Evolutionary conservation across 345 rosid species (phyloP), one percentile per base, ranked within the genome.

Genomic region (Firmiana major): DNA sequence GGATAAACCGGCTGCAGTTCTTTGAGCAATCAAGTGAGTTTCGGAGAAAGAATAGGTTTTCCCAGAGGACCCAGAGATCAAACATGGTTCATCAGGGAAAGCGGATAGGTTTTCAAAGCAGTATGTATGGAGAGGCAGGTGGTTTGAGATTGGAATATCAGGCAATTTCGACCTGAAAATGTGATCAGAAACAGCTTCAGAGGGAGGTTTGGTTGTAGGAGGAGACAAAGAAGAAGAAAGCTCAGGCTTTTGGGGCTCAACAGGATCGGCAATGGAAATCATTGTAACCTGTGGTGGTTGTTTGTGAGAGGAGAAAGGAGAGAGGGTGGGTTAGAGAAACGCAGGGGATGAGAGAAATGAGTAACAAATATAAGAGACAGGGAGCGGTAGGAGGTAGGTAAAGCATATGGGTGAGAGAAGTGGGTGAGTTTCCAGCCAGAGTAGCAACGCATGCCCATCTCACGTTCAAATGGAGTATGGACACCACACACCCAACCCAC

Each of bases 101-200:
- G 62, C 13, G 0, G 87, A 72, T 42, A 89, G 73, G 42, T 87
- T 83, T 7, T 93, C 78, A 38, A 93, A 95, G 83, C 97, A 89
- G 74, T 95, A 93, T 1, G 90, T 53, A 26, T 90, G 98, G 66
- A 95, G 96, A 77, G 98, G 85, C 31, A 90, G 94, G 85, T 95
- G 90, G 76, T 82, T 80, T 31, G 96, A 80, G 38, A 93, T 90
- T 77, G 88, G 78, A 8, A 95, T 95, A 6, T 90, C 97, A 0
- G 97, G 94, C 2, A 95, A 86, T 72, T 87, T 95, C 1, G 99
- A 95, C 59, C 89, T 81, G 91, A 95, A 95, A 74, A 93, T 34
- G 48, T 71, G 63, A 31, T 51, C 45, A 62, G 7, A 7, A 12
- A 45, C 0, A 2, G 74, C n/a, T 19, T 71, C 19, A 22, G 63